These are phyloP conservation scores for Gautieria morchelliformis DNA, from an alignment of 768 basidiomycete species.

Conservation along the genomic window DNA sequence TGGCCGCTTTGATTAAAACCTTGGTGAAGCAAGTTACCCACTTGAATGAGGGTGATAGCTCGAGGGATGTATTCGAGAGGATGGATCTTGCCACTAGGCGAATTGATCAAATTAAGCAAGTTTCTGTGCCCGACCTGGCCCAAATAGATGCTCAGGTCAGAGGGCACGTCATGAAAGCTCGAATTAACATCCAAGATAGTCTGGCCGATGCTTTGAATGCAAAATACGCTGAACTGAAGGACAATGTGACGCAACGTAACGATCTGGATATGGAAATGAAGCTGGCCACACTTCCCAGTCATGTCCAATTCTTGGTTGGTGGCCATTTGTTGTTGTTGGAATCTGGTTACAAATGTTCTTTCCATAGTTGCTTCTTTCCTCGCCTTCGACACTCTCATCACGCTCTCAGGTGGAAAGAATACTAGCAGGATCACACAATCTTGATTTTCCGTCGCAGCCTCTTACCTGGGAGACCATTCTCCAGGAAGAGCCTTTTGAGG, in stretches of 20 bases:
- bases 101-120: constrained; percentile 4
- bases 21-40: constrained; percentile 30
- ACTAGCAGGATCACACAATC: constrained; percentile 39
- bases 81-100: constrained; percentile 37
- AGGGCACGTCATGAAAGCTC: constrained; percentile 42
- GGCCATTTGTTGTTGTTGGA: background rate
- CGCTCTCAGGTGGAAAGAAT: constrained; percentile 42
- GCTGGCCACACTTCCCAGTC: constrained; percentile 58
- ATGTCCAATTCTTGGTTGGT: constrained; percentile 64
- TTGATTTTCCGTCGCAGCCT: constrained; percentile 24
- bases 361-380: constrained; percentile 46
- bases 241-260: constrained; percentile 34
- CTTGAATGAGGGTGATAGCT: constrained; percentile 21
- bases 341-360: background rate
- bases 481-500: constrained; percentile 75
- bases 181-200: constrained; percentile 52
- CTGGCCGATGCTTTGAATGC: constrained; percentile 51
- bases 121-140: background rate
- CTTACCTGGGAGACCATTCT: constrained; percentile 77
- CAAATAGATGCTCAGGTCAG: constrained; percentile 5
- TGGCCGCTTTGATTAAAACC: constrained; percentile 44
- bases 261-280: constrained; percentile 64
- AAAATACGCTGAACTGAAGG: constrained; percentile 43
- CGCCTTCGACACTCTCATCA: constrained; percentile 39
- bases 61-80: constrained; percentile 35